phyloP scores from a whole-genome alignment of 768 basidiomycete species.

The Russula vinacea region DNA sequence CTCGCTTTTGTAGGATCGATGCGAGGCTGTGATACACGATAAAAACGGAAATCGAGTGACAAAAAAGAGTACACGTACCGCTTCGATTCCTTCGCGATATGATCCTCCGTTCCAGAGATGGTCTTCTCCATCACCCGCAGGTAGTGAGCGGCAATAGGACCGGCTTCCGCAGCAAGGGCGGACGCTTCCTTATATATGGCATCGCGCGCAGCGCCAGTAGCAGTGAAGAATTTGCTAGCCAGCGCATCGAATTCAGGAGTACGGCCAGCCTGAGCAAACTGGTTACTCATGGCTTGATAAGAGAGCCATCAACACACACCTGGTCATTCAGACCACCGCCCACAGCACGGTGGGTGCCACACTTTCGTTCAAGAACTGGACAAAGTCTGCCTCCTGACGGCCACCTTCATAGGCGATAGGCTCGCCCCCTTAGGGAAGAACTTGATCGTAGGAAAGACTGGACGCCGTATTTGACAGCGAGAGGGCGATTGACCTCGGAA shows the following conservation, averaged over 20 bases:
- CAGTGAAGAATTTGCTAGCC: constrained; percentile 70
- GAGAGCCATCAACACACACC: constrained; percentile 37
- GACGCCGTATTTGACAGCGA: constrained; percentile 71
- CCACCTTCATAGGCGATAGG: constrained; percentile 64
- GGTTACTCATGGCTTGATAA: not conserved
- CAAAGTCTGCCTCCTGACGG: constrained; percentile 72
- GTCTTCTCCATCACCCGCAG: constrained; percentile 89
- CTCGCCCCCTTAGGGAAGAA: constrained; percentile 76
- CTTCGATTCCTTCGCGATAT: constrained; percentile 80
- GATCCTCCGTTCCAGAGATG: constrained; percentile 61
- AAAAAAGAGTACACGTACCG: constrained; percentile 51
- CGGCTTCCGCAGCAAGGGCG: constrained; percentile 48
- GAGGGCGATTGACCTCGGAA: constrained; percentile 67
- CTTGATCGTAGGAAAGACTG: constrained; percentile 85
- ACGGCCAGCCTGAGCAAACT: constrained; percentile 66
- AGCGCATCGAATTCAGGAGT: constrained; percentile 71
- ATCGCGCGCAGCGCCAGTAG: constrained; percentile 53
- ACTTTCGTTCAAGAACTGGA: constrained; percentile 80
- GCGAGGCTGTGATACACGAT: constrained; percentile 49
- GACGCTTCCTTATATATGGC: constrained; percentile 66
- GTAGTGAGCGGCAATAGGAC: constrained; percentile 69
- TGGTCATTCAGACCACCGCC: constrained; percentile 76
- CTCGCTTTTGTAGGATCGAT: constrained; percentile 74
- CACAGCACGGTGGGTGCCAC: constrained; percentile 78
- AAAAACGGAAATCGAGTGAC: constrained; percentile 22